Evolutionary conservation across 2,329 filamentous ascomycete species (phyloP).

Genomic region (Albophoma yamanashiensis): DNA sequence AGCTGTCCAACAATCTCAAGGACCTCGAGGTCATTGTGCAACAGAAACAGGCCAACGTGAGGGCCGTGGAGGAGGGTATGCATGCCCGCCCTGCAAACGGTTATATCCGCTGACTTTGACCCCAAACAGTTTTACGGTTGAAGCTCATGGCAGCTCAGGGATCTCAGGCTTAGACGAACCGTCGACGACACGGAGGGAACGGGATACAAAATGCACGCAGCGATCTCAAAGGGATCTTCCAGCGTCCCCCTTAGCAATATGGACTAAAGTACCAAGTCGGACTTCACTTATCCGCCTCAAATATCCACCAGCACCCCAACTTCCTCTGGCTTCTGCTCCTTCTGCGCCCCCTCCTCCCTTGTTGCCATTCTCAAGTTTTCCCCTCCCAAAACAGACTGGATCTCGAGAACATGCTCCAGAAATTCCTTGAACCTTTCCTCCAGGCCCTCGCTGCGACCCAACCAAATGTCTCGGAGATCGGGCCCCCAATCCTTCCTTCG

Average conservation of each 20-base stretch:
- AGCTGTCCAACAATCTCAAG: constrained; percentile 41
- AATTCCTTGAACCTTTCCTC: constrained; percentile 18
- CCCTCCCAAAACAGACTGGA: constrained; percentile 16
- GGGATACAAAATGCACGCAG: not conserved
- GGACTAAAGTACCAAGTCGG: not conserved
- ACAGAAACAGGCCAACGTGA: constrained; percentile 72
- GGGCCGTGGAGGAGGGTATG: constrained; percentile 78
- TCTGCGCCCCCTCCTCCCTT: not conserved
- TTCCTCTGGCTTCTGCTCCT: not conserved
- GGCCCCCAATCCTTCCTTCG: constrained; percentile 19
- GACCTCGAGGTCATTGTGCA: constrained; percentile 48
- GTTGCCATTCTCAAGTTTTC: not conserved
- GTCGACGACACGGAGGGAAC: not conserved
- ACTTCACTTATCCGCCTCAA: not conserved
- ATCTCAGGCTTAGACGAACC: constrained; percentile 10
- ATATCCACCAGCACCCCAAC: not conserved
- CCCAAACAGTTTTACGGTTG: constrained; percentile 26
- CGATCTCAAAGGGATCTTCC: not conserved
- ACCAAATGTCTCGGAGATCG: constrained; percentile 19
- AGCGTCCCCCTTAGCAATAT: not conserved
- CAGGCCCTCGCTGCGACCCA: constrained; percentile 13
- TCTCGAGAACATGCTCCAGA: constrained; percentile 17
- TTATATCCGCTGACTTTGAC: constrained; percentile 13
- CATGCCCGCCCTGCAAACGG: constrained; percentile 1
- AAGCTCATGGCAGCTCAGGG: constrained; percentile 30